Evolutionary conservation across 805 yeast genomes (phyloP).

Genomic region (Saturnispora saitoi): DNA sequence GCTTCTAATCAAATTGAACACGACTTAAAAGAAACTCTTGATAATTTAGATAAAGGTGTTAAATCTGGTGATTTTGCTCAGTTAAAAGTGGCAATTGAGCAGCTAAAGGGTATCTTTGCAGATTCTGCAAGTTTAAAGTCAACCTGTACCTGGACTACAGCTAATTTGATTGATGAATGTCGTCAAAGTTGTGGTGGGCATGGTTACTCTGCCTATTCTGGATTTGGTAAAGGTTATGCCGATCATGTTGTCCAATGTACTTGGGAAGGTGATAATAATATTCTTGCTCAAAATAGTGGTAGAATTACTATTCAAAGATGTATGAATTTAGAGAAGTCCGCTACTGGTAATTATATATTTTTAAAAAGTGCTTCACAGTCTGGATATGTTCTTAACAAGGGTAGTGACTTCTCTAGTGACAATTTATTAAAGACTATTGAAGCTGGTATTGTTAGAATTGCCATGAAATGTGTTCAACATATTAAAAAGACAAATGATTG

Average conservation of each 20-base stretch:
- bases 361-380: conserved; percentile 15
- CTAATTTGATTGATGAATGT: conserved; percentile 74
- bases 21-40: conserved; percentile 42
- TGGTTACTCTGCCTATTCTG: conserved; percentile 90
- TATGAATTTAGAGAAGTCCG: conserved; percentile 25
- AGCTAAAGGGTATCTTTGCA: conserved; percentile 70
- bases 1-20: conserved; percentile 55
- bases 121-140: conserved; percentile 86
- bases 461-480: conserved; percentile 26
- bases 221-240: conserved; percentile 77
- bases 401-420: conserved; percentile 22
- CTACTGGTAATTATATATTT: conserved; percentile 37
- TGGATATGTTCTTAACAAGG: conserved; percentile 24
- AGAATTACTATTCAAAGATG: conserved; percentile 57
- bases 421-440: conserved; percentile 33
- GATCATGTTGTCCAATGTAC: conserved; percentile 99
- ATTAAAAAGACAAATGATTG: conserved; percentile 32
- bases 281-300: conserved; percentile 77
- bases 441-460: conserved; percentile 33
- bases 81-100: conserved; percentile 41
- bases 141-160: conserved; percentile 79
- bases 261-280: conserved; percentile 96
- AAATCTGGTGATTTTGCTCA: conserved; percentile 38
- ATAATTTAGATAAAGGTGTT: conserved; percentile 46
- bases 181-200: conserved; percentile 96